Evolutionary conservation across 768 basidiomycete genomes (phyloP).

Genomic region (Pleurotus tuber-regium): DNA sequence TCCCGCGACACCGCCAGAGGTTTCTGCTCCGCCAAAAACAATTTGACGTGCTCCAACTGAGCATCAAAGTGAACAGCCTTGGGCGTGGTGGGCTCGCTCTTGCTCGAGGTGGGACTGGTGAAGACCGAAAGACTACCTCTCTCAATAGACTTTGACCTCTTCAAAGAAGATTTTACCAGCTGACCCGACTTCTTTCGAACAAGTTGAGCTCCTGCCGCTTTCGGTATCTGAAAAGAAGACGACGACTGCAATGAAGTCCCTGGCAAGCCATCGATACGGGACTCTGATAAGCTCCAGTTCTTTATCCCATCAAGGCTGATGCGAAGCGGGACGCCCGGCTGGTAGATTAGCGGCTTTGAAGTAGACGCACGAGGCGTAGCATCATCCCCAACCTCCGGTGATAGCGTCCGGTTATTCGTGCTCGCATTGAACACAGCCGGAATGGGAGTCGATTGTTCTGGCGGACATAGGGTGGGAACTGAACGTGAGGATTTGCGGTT

Average conservation of each 20-base stretch:
- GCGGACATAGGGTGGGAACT: slow-evolving; percentile 24
- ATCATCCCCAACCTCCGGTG: slow-evolving; percentile 19
- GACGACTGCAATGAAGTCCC: slow-evolving; percentile 11
- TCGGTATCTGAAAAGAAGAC: slow-evolving; percentile 23
- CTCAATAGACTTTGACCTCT: slow-evolving; percentile 57
- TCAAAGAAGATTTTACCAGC: slow-evolving; percentile 88
- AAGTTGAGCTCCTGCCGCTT: slow-evolving; percentile 39
- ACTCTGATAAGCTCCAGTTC: slow-evolving; percentile 27
- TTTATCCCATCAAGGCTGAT: slow-evolving; percentile 23
- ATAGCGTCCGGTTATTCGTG: slow-evolving; percentile 7
- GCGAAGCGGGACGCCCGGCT: slow-evolving; percentile 38
- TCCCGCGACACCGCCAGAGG: slow-evolving; percentile 91
- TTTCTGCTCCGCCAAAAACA: slow-evolving; percentile 93
- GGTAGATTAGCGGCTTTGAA: slow-evolving; percentile 32
- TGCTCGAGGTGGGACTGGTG: slow-evolving; percentile 44
- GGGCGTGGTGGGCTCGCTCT: slow-evolving; percentile 73
- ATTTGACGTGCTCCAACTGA: slow-evolving; percentile 90
- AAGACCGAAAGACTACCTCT: slow-evolving; percentile 51
- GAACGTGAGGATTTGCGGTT: slow-evolving; percentile 33
- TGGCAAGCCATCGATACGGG: slow-evolving; percentile 19
- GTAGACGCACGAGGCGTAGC: slow-evolving; percentile 27
- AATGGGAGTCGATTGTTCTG: slow-evolving; percentile 43
- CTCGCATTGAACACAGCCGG: slow-evolving; percentile 30
- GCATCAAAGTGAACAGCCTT: slow-evolving; percentile 94
- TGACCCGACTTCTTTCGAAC: slow-evolving; percentile 94